Conservation (phyloP, 192 early-diverging fungal species). For the Tieghemiomyces parasiticus region DNA sequence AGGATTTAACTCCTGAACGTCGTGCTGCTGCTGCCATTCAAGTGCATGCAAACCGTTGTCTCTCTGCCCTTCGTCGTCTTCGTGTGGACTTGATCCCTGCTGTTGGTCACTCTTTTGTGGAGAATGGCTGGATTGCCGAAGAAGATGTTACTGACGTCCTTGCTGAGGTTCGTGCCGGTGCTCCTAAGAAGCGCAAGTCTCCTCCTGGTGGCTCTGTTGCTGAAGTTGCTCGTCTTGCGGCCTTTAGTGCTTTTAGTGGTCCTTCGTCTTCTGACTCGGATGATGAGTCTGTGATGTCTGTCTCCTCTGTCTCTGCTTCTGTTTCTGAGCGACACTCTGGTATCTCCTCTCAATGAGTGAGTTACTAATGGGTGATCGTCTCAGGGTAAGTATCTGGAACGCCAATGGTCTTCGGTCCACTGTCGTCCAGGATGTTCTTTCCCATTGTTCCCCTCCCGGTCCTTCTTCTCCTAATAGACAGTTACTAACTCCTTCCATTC, state of each 20-base stretch:
- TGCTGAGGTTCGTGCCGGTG: conserved; percentile 3
- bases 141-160: conserved; percentile 4
- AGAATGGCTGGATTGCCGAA: conserved; percentile 4
- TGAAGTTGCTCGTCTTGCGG: conserved; percentile 3
- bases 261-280: conserved; percentile 3
- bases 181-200: conserved; percentile 4
- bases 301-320: conserved; percentile 4
- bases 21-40: conserved; percentile 3
- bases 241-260: conserved; percentile 4
- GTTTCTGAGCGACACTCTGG: conserved; percentile 3
- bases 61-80: conserved; percentile 3
- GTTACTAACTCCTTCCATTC: conserved; percentile 4
- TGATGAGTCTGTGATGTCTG: conserved; percentile 4
- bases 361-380: conserved; percentile 4
- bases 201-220: conserved; percentile 3
- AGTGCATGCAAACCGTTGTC: conserved; percentile 4
- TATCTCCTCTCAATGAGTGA: conserved; percentile 2
- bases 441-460: conserved; percentile 2
- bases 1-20: conserved; percentile 4
- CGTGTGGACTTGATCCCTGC: conserved; percentile 3
- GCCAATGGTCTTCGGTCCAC: conserved; percentile 3
- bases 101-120: conserved; percentile 4
- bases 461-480: conserved; percentile 4
- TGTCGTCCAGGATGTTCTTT: conserved; percentile 4
- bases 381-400: conserved; percentile 4